phyloP scores from a whole-genome alignment of 1,139 yeast species.

The Geotrichum citri-aurantii region DNA sequence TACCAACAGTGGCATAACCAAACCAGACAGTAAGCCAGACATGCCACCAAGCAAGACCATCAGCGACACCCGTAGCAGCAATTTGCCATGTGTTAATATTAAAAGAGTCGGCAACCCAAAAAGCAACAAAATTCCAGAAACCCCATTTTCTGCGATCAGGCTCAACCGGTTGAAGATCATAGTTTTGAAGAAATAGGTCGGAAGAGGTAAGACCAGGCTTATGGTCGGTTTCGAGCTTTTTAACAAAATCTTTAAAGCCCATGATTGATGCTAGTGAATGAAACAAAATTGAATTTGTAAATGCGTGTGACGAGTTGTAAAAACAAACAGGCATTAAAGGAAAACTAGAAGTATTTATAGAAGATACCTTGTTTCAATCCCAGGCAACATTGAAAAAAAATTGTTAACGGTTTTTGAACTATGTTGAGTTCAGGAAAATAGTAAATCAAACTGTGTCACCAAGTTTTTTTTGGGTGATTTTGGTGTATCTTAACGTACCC shows the following conservation, averaged over 20 bases:
- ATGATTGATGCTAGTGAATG: neutral
- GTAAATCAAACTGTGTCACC: neutral
- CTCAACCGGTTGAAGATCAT: slow-evolving; percentile 74
- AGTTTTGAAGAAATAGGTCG: slow-evolving; percentile 47
- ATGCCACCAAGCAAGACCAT: slow-evolving; percentile 84
- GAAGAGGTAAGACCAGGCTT: slow-evolving; percentile 22
- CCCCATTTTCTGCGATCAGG: slow-evolving; percentile 61
- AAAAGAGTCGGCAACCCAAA: slow-evolving; percentile 85
- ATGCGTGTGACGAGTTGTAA: neutral
- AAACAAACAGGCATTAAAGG: neutral
- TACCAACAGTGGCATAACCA: slow-evolving; percentile 34
- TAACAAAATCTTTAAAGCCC: slow-evolving; percentile 14
- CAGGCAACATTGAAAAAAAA: neutral
- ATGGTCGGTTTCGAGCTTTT: slow-evolving; percentile 22
- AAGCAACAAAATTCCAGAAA: slow-evolving; percentile 71
- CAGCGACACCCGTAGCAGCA: slow-evolving; percentile 72
- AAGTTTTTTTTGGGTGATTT: too few relatives aligned
- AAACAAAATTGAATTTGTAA: too few relatives aligned
- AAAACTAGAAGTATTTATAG: neutral
- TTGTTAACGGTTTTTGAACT: neutral
- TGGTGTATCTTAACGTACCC: neutral
- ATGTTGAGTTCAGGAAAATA: neutral
- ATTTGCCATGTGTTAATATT: slow-evolving; percentile 89
- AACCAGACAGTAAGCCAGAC: slow-evolving; percentile 80
- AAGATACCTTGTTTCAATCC: too few relatives aligned